Evolutionary conservation across 208 protist genomes (phyloP), one percentile per base, ranked within the genome.

Genomic region (Leishmania aethiopica): DNA sequence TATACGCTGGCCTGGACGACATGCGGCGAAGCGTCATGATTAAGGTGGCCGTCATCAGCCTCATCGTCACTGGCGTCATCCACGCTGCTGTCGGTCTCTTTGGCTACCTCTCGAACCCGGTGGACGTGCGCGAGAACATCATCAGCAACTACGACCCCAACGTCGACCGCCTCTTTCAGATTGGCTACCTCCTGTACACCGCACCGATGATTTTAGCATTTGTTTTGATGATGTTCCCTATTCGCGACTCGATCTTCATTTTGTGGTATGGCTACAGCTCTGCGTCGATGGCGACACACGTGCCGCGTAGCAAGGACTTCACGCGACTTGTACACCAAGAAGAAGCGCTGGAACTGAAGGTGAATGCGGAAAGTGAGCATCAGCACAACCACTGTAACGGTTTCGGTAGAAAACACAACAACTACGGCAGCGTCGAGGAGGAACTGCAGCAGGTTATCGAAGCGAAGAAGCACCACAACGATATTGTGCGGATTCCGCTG

Each of bases 121-220:
- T 53, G 15, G 85, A 92, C 73, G 88, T 94, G 37, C 88, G 86
- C 19, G 91, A 91, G 47, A 94, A 96, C 86, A 87, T 96, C 69
- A 92, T 96, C 77, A 93, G 85, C 83, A 94, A 92, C 87, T 96
- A 94, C 82, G 85, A 96, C 79, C 91, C 93, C 1, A 88, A 79
- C n/a, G 80, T 81, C 3, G 91, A 96, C 73, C 64, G 47, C 37
- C 86, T 96, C 19, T 94, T 96, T 71, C 76, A 84, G 17, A 64
- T 94, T 40, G 91, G 88, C 37, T 94, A 96, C 79, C 42, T 87
- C 40, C 35, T 94, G 11, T 96, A 94, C 79, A 75, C 87, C 0
- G 85, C 90, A 28, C 91, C 93, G 28, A 91, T 94, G 32, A 89
- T 88, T 74, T 60, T 94, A 5, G 93, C 93, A 1, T 96, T 89